Conservation (phyloP, 2,329 filamentous ascomycete genomes). For the Gaeumannomyces sp. region DNA sequence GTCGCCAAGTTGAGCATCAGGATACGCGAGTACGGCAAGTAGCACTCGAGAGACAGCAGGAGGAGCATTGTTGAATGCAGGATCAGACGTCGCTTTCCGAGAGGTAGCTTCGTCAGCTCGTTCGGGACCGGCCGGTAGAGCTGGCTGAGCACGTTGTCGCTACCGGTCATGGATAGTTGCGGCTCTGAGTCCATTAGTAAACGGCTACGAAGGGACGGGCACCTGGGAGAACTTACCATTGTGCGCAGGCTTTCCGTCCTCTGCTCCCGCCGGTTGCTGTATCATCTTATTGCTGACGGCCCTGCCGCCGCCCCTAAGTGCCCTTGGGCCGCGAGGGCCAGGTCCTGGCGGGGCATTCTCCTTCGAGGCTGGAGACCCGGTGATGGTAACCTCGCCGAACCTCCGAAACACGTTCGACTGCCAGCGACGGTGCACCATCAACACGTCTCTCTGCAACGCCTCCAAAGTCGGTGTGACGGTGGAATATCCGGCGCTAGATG, state of each 20-base stretch:
- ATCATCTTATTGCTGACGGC: not conserved
- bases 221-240: constrained; percentile 5
- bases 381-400: constrained; percentile 43
- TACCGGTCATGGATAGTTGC: constrained; percentile 21
- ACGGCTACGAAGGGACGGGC: not conserved
- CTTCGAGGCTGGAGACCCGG: constrained; percentile 65
- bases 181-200: not conserved
- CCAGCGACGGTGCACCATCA: constrained; percentile 77
- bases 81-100: constrained; percentile 59
- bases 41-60: constrained; percentile 70
- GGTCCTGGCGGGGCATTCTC: not conserved
- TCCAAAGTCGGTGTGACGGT: constrained; percentile 37
- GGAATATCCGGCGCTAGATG: constrained; percentile 55
- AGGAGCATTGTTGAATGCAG: constrained; percentile 68
- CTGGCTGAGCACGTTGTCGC: constrained; percentile 40
- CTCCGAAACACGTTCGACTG: constrained; percentile 28
- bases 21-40: constrained; percentile 66
- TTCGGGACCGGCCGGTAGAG: constrained; percentile 56
- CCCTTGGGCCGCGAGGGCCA: not conserved
- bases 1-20: constrained; percentile 65
- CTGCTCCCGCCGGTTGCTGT: not conserved
- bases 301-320: constrained; percentile 9
- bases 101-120: constrained; percentile 50
- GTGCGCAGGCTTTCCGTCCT: not conserved
- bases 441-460: constrained; percentile 62